phyloP scores from a whole-genome alignment of 169 alveolate species.

The Cytauxzoon felis region DNA sequence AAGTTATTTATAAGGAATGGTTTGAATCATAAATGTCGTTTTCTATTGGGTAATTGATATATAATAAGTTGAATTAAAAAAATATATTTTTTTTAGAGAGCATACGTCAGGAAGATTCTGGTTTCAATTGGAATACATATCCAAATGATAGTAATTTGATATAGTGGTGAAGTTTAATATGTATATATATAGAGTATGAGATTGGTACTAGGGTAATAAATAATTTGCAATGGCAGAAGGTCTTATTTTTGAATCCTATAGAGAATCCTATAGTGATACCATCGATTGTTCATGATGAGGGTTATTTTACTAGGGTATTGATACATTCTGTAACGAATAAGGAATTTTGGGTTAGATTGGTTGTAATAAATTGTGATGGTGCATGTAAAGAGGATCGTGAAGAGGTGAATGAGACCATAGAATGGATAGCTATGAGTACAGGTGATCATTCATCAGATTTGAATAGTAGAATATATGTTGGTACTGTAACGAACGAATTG shows the following conservation, averaged over 20 bases:
- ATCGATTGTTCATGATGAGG: slow-evolving; percentile 1
- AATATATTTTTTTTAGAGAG: slow-evolving; percentile 18
- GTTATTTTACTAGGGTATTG: not conserved
- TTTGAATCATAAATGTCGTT: slow-evolving; percentile 6
- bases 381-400: not conserved
- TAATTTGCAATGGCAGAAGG: slow-evolving; percentile 12
- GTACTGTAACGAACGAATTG: not conserved
- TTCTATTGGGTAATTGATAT: slow-evolving; percentile 11
- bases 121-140: slow-evolving; percentile 19
- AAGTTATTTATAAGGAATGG: slow-evolving; percentile 10
- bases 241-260: slow-evolving; percentile 1
- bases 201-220: slow-evolving; percentile 1
- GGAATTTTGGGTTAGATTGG: not conserved
- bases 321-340: slow-evolving; percentile 5
- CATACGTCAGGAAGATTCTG: not conserved
- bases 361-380: not conserved
- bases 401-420: not conserved
- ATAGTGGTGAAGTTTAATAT: not conserved
- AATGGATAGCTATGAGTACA: slow-evolving; percentile 29
- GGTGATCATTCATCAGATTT: slow-evolving; percentile 48
- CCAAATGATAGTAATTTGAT: slow-evolving; percentile 8
- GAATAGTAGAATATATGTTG: slow-evolving; percentile 2
- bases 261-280: slow-evolving; percentile 46
- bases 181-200: slow-evolving; percentile 17
- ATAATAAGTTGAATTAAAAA: not conserved